Percentiles rank a stretch among this genome's conserved stretches.
Evolutionary conservation across 345 rosid species (phyloP).

Genomic region (Sisymbrium altissimum): DNA sequence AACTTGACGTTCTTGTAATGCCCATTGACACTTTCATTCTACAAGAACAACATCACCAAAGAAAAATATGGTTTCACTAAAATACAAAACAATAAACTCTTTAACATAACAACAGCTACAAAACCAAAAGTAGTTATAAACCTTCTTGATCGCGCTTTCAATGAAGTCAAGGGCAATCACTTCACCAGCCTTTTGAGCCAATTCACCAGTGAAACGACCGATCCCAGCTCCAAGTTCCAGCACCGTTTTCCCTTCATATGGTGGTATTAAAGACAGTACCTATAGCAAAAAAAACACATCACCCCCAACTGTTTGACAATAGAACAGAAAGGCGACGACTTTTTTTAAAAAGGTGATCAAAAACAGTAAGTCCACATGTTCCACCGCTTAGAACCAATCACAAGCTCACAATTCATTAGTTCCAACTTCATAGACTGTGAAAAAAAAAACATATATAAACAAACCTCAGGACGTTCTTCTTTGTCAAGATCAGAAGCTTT

Average conservation of each 20-base stretch:
- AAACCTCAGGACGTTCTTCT: constrained; percentile 85
- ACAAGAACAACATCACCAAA: constrained; percentile 25
- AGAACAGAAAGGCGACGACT: background rate
- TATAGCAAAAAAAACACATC: constrained; percentile 23
- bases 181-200: constrained; percentile 77
- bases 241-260: constrained; percentile 69
- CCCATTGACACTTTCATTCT: constrained; percentile 81
- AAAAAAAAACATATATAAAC: background rate
- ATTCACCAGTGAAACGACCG: constrained; percentile 88
- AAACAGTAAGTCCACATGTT: background rate
- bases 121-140: constrained; percentile 29
- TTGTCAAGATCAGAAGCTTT: constrained; percentile 82
- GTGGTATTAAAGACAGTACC: constrained; percentile 84
- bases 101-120: background rate
- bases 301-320: background rate
- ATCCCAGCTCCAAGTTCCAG: constrained; percentile 95
- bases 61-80: background rate
- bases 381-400: constrained; percentile 4
- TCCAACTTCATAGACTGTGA: background rate
- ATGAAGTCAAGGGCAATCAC: constrained; percentile 83
- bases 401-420: background rate
- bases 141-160: constrained; percentile 81
- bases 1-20: constrained; percentile 80
- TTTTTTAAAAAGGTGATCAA: background rate
- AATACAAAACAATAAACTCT: background rate